phyloP scores from a whole-genome alignment of 1,139 yeast genomes.

The Candida tetrigidarum region DNA sequence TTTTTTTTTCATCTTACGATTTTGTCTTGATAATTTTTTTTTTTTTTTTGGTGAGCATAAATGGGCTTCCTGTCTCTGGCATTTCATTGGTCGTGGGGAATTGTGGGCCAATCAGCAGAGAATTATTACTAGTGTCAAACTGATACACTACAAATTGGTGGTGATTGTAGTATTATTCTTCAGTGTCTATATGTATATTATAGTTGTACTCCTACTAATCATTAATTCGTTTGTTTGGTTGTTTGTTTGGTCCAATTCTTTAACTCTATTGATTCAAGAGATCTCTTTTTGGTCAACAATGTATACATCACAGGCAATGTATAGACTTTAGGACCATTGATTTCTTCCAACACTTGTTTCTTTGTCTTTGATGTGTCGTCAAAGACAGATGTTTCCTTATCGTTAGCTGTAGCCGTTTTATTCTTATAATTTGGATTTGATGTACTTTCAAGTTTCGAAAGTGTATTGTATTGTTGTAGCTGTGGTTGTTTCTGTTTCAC shows the following conservation, averaged over 20 bases:
- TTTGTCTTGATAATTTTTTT: neutral
- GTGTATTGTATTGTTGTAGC: constrained; percentile 17
- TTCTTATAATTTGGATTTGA: constrained; percentile 17
- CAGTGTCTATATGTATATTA: no score
- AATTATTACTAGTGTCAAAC: neutral
- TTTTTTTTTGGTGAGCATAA: no score
- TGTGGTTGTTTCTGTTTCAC: constrained; percentile 20
- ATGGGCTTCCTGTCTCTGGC: no score
- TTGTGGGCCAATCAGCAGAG: constrained; percentile 1
- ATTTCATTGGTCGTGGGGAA: neutral
- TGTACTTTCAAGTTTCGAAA: constrained; percentile 12
- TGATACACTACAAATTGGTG: neutral
- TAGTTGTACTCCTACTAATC: no score
- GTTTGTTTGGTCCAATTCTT: constrained; percentile 21
- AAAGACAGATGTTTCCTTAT: no score
- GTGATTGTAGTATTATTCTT: no score
- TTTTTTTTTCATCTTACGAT: constrained; percentile 10
- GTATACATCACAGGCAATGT: constrained; percentile 26
- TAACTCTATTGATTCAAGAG: constrained; percentile 13
- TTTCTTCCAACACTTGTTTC: constrained; percentile 11
- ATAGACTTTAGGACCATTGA: constrained; percentile 23
- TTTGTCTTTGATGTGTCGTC: constrained; percentile 9
- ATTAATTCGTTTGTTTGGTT: neutral
- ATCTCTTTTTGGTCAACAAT: constrained; percentile 14
- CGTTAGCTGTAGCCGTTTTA: no score